Conservation (phyloP, 139 green algal genomes). For the Dunaliella primolecta region DNA sequence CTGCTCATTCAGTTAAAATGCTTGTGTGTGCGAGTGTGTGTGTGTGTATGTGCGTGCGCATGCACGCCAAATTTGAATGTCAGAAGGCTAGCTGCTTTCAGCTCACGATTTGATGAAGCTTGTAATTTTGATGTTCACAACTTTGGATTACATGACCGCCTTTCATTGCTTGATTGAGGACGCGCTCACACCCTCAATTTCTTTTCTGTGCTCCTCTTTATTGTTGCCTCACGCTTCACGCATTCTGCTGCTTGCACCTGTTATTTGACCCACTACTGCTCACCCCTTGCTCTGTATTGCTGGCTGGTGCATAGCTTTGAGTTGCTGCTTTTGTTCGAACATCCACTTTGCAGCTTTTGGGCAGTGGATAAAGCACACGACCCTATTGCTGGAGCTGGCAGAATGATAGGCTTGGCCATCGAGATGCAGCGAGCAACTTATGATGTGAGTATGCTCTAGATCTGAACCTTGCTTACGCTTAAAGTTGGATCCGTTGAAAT, state of each 20-base stretch:
- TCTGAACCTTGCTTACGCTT: too few species aligned
- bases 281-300: neutral
- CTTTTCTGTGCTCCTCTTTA: too few species aligned
- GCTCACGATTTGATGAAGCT: neutral
- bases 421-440: neutral
- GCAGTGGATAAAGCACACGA: neutral
- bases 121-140: neutral
- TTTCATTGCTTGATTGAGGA: neutral
- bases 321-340: neutral
- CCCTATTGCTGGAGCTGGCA: neutral
- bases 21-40: neutral
- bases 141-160: neutral
- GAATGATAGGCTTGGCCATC: neutral
- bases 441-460: neutral
- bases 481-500: too few species aligned
- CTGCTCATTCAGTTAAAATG: neutral
- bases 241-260: neutral
- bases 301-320: neutral
- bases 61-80: neutral
- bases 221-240: neutral
- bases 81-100: neutral
- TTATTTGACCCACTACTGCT: neutral
- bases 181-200: neutral
- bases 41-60: neutral
- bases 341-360: neutral